These are phyloP conservation scores for Capsicum rhomboideum DNA, from an alignment of 257 asterid species.

Conservation along the genomic window DNA sequence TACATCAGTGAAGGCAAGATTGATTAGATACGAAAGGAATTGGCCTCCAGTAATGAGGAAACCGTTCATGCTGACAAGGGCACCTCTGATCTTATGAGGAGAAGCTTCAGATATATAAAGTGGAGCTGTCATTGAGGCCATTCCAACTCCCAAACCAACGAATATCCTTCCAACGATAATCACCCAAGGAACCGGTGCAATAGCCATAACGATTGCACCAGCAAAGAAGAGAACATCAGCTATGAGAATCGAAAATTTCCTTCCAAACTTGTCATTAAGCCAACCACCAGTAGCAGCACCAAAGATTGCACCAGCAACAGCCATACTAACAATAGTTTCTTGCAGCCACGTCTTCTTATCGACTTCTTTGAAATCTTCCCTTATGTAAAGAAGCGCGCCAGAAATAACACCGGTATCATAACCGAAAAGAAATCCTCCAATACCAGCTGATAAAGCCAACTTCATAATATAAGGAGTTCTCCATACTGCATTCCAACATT, in stretches of 20 bases:
- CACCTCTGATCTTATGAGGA: conserved; percentile 12
- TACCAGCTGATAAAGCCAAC: conserved; percentile 33
- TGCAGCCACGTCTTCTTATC: conserved; percentile 30
- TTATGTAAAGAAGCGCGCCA: conserved; percentile 36
- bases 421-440: conserved; percentile 34
- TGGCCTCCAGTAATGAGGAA: conserved; percentile 9
- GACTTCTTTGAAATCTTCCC: conserved; percentile 24
- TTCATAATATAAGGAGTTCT: conserved; percentile 29
- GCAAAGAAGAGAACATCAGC: conserved; percentile 5
- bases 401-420: conserved; percentile 35
- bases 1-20: conserved; percentile 12
- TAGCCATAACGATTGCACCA: conserved; percentile 6
- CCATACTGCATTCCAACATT: conserved; percentile 29
- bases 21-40: conserved; percentile 4
- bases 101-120: conserved; percentile 14
- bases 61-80: conserved; percentile 1
- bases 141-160: conserved; percentile 10
- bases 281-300: conserved; percentile 13
- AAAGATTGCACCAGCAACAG: conserved; percentile 15
- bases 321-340: conserved; percentile 16
- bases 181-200: conserved; percentile 7
- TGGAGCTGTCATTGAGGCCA: conserved; percentile 11
- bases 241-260: not conserved
- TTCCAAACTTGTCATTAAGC: conserved; percentile 6
- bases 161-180: conserved; percentile 5